Evolutionary conservation across 345 rosid genomes (phyloP), one percentile per base, ranked within the genome.

Genomic region (Citrus glauca): DNA sequence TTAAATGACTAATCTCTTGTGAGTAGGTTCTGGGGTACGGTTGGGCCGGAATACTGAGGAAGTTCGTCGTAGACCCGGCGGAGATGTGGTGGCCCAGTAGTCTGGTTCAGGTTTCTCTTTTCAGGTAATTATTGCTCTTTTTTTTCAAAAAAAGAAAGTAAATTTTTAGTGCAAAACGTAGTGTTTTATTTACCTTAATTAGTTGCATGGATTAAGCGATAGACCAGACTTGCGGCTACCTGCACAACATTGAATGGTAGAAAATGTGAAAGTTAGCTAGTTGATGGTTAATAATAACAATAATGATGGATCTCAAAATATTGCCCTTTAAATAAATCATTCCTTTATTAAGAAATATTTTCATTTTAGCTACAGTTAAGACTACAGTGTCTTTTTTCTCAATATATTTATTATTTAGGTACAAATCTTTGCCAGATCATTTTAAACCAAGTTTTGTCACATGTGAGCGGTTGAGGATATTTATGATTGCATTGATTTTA

Each of bases 11-110:
- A 45, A 45, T 45, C 4, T 45, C 16, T 45, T 75, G 33, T 74
- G 73, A 40, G 69, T 78, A 90, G 94, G 81, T 90, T 48, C 50
- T 90, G 78, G 94, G 94, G 8, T 90, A 89, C 75, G 92, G 94
- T 55, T 89, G 94, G 94, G 92, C 94, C 25, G 94, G 92, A 40
- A 80, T 90, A 33, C 72, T 90, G 86, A 85, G 94, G 78, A 89
- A 82, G 79, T 83, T 79, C 33, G 91, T 90, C 33, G 91, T 90
- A 61, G 92, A 90, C 62, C 92, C 94, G 63, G 87, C 91, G 27
- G 87, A 87, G 50, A 90, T 90, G 94, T 90, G 94, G 94, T 90
- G 94, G 94, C 94, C 94, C 1, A 60, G 74, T 69, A 82, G 89
- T 77, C 83, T 90, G 55, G 90, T 85, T 75, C 94, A 89, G 61